Evolutionary conservation across 371 early-diverging fungal genomes (phyloP).

Genomic region (Parasitella parasitica): DNA sequence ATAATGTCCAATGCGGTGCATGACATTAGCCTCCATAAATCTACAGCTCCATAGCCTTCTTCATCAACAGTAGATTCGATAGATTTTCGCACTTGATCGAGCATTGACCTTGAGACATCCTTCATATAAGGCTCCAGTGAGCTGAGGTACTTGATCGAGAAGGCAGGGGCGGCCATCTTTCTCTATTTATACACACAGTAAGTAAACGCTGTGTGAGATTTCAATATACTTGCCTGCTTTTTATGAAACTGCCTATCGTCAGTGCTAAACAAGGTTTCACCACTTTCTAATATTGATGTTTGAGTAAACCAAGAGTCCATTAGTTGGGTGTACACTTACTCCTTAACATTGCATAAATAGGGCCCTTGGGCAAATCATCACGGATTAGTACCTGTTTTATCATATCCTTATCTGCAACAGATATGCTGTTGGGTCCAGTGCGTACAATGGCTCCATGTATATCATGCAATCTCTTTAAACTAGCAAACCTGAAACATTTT

Average conservation of each 20-base stretch:
- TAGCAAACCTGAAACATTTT: conserved; percentile 8
- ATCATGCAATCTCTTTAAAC: conserved; percentile 10
- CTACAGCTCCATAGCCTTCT: neutral
- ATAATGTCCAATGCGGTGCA: neutral
- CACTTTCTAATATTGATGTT: neutral
- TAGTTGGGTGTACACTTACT: conserved; percentile 8
- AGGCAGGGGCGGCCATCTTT: conserved; percentile 47
- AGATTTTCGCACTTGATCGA: conserved; percentile 16
- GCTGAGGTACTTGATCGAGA: conserved; percentile 38
- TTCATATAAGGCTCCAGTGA: conserved; percentile 41
- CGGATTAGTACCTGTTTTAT: conserved; percentile 14
- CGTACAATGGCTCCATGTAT: conserved; percentile 23
- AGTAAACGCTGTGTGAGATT: too few relatives aligned
- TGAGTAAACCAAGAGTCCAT: neutral
- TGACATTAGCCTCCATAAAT: neutral
- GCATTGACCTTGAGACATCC: conserved; percentile 11
- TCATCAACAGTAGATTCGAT: conserved; percentile 4
- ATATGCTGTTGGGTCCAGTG: conserved; percentile 6
- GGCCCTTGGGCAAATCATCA: conserved; percentile 17
- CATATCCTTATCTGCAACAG: conserved; percentile 20
- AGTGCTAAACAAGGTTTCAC: neutral
- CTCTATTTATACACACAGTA: conserved; percentile 15
- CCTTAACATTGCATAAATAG: conserved; percentile 10
- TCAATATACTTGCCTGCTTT: conserved; percentile 22
- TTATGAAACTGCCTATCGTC: conserved; percentile 21